Evolutionary conservation across 208 protist genomes (phyloP), one percentile per base, ranked within the genome.

Genomic region (Perkinsela sp.): DNA sequence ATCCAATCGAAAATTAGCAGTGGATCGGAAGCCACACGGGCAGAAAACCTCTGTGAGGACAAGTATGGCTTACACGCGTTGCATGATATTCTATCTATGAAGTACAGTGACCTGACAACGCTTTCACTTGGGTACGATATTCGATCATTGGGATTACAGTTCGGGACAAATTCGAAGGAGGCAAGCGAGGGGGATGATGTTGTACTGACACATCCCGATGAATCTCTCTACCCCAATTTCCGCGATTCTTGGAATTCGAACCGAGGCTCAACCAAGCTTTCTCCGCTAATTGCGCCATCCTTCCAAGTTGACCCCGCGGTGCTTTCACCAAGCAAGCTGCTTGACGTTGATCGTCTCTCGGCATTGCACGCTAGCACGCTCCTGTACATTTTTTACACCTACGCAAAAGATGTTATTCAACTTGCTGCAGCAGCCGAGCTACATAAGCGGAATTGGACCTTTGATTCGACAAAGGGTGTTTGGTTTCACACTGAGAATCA

Each of bases 331-430:
- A 22, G 40, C 22, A n/a, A n/a, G 40, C 40, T 22, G 22, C 71
- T 83, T n/a, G 76, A 77, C 70, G 72, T 91, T 71, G 84, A 83
- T 68, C 76, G 82, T 31, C 89, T 94, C 68, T 74, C 80, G 2
- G 81, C 89, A 71, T 94, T 92, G 73, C 89, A 91, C 69, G 77
- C 95, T 30, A 89, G 95, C 28, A 98, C 93, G 16, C 81, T 98
- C 22, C 94, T 98, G 67, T 98, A 97, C 75, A 96, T 97, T 68
- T 98, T 97, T 74, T 98, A 98, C 75, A 85, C 83, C 67, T 96
- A 97, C 93, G 94, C 94, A 28, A 75, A 92, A 1, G 95, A 98
- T 72, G 82, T 93, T 32, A 78, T 97, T 29, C 94, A 97, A 75
- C 70, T 95, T 1, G 85, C 85, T 31, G 93, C 91, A 0, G 92